phyloP scores from a whole-genome alignment of 768 basidiomycete genomes.

The Galerina sulciceps region DNA sequence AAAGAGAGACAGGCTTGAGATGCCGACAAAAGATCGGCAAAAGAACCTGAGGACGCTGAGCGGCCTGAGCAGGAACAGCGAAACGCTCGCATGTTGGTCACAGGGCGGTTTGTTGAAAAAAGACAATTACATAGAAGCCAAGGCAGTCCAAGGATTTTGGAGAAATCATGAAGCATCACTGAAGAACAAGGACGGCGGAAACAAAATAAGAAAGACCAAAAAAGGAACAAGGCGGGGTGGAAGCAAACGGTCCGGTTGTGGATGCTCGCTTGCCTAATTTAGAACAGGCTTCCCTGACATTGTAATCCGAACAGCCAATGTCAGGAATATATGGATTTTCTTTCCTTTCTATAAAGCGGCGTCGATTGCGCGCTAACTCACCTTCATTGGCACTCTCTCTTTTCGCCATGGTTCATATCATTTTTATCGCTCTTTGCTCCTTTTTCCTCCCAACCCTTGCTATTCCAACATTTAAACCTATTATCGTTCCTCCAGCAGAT shows the following conservation, averaged over 20 bases:
- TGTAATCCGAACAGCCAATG: conserved; percentile 5
- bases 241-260: conserved; percentile 14
- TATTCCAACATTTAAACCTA: conserved; percentile 32
- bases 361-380: not conserved
- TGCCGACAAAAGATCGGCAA: not conserved
- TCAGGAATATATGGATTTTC: conserved; percentile 5
- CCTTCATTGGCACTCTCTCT: conserved; percentile 10
- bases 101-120: not conserved
- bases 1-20: not conserved
- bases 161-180: not conserved
- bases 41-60: not conserved
- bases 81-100: not conserved
- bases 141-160: not conserved
- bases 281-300: conserved; percentile 19
- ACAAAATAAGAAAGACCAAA: conserved; percentile 10
- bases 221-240: conserved; percentile 23
- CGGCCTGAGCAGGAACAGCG: not conserved
- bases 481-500: conserved; percentile 40
- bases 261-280: conserved; percentile 19
- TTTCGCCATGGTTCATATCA: conserved; percentile 22
- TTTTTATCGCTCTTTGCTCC: conserved; percentile 25
- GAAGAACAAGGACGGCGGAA: conserved; percentile 9
- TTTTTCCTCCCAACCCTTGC: conserved; percentile 34
- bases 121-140: not conserved
- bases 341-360: conserved; percentile 17